These are phyloP conservation scores for Podospora appendiculata DNA, from an alignment of 495 filamentous ascomycete species.

Conservation along the genomic window DNA sequence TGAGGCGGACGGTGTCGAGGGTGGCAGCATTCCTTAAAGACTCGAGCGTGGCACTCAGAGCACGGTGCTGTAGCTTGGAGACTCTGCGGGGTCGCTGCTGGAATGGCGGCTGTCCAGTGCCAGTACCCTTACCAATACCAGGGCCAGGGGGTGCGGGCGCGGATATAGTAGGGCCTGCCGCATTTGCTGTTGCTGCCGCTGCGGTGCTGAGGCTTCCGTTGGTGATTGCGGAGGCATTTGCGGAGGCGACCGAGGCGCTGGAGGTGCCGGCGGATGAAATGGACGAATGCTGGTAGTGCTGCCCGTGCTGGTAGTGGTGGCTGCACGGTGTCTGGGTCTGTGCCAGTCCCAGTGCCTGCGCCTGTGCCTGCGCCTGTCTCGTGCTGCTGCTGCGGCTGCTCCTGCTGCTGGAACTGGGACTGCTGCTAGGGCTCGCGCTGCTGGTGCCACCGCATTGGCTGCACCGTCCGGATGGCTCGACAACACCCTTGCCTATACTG, in stretches of 20 bases:
- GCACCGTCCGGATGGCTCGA: slow-evolving; percentile 19
- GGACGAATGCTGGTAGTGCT: slow-evolving; percentile 3
- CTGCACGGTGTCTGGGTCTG: not conserved
- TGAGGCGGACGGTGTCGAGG: slow-evolving; percentile 1
- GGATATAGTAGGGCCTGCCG: not conserved
- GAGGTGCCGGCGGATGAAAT: slow-evolving; percentile 3
- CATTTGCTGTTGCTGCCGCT: not conserved
- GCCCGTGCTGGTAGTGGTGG: not conserved
- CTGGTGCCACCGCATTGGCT: slow-evolving; percentile 21
- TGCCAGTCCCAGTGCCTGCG: not conserved
- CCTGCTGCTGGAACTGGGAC: slow-evolving; percentile 4
- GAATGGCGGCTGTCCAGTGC: slow-evolving; percentile 1
- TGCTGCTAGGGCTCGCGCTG: slow-evolving; percentile 1
- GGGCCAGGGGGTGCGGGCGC: not conserved
- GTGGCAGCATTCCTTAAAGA: slow-evolving; percentile 9
- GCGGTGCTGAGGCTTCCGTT: slow-evolving; percentile 25
- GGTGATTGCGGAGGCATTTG: slow-evolving; percentile 9
- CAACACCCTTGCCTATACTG: slow-evolving; percentile 14
- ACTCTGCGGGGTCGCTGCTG: slow-evolving; percentile 26
- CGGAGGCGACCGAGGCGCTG: not conserved
- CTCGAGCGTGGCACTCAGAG: slow-evolving; percentile 15
- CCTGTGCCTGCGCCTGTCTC: not conserved
- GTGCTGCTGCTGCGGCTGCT: not conserved
- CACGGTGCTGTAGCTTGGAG: slow-evolving; percentile 28
- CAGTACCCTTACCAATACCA: not conserved